Conservation (phyloP, 169 alveolate species). For the Plasmodium berghei region DNA sequence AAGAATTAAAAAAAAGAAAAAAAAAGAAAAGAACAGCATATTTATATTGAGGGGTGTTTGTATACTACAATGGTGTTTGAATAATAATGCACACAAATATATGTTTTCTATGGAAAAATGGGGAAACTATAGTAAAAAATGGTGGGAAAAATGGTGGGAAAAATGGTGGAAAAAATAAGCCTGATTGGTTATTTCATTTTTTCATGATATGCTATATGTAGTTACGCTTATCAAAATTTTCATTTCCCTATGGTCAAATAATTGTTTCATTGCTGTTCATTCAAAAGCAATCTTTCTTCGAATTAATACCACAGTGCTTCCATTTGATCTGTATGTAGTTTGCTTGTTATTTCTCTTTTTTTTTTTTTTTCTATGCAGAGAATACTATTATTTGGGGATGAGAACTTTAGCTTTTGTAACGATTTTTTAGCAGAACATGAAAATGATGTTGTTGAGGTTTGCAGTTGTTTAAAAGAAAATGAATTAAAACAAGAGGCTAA, state of each 20-base stretch:
- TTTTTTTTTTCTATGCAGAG: conserved; percentile 31
- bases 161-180: too few relatives aligned
- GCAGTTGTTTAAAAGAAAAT: conserved; percentile 76
- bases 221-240: too few relatives aligned
- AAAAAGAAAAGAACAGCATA: not conserved
- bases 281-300: too few relatives aligned
- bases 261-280: too few relatives aligned
- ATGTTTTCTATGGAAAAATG: not conserved
- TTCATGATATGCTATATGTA: too few relatives aligned
- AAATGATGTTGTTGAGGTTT: conserved; percentile 66
- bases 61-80: not conserved
- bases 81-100: not conserved
- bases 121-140: too few relatives aligned
- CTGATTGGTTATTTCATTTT: too few relatives aligned
- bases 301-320: too few relatives aligned
- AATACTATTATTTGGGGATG: conserved; percentile 69
- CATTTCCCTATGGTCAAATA: too few relatives aligned
- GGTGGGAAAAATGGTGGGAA: too few relatives aligned
- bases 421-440: conserved; percentile 70
- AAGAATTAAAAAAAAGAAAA: not conserved
- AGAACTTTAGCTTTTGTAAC: conserved; percentile 71
- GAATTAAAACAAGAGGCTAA: conserved; percentile 75
- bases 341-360: not conserved
- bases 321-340: too few relatives aligned
- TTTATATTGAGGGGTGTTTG: too few relatives aligned